A percentile compares a stretch with the other conserved stretches of the same genome.
These are phyloP conservation scores for Trichoderma orchidacearum DNA, from an alignment of 495 filamentous ascomycete genomes.

Conservation along the genomic window DNA sequence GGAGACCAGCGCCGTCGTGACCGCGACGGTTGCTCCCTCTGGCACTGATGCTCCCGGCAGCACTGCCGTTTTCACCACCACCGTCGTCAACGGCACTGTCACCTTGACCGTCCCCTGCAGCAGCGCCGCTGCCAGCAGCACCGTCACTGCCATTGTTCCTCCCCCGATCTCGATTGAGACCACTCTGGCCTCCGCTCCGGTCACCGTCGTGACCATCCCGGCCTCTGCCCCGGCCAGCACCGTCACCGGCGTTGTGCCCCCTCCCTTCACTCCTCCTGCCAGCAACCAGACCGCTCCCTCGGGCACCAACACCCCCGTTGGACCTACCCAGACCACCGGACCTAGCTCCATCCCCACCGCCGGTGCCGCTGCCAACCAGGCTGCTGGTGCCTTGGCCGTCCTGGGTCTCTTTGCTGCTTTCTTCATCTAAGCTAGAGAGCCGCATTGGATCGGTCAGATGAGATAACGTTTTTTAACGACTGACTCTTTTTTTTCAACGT, in stretches of 20 bases:
- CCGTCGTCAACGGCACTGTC: background rate
- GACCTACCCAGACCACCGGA: conserved; percentile 3
- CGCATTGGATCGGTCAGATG: background rate
- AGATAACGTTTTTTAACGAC: background rate
- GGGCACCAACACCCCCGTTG: conserved; percentile 2
- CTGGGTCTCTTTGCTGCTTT: conserved; percentile 5
- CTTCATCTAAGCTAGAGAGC: conserved; percentile 1
- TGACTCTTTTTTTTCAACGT: background rate
- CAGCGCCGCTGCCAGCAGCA: background rate
- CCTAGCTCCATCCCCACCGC: background rate
- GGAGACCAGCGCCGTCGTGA: background rate
- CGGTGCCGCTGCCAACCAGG: conserved; percentile 2
- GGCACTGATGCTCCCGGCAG: background rate
- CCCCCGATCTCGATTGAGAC: background rate
- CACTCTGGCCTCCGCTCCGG: background rate
- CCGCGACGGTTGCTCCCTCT: background rate
- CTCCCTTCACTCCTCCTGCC: background rate
- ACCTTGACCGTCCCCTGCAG: background rate
- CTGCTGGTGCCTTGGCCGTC: conserved; percentile 3
- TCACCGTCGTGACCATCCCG: background rate
- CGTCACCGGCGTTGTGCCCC: background rate
- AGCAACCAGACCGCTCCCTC: background rate
- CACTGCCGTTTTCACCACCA: background rate
- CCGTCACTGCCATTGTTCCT: conserved; percentile 1
- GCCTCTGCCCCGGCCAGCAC: background rate